Conservation (phyloP, 2,329 filamentous ascomycete species). For the Pseudocercospora pini-densiflorae region DNA sequence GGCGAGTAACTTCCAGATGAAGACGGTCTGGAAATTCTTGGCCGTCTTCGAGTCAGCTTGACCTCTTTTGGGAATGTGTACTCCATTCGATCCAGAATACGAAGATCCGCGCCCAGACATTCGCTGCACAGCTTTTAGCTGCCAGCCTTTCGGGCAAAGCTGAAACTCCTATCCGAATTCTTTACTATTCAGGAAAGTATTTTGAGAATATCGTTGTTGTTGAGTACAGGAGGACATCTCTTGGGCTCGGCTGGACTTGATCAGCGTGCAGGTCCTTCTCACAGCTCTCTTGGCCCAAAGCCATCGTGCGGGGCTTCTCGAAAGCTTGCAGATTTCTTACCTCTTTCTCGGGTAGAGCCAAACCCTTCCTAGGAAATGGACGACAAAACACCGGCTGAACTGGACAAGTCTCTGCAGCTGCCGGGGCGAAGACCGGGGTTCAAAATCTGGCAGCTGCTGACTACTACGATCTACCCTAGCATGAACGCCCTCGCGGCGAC, state of each 20-base stretch:
- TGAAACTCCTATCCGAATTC: not conserved
- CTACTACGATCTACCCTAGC: conserved; percentile 1
- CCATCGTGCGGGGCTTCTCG: not conserved
- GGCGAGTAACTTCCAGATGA: conserved; percentile 8
- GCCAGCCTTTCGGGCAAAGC: not conserved
- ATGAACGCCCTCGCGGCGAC: not conserved
- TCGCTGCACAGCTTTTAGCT: not conserved
- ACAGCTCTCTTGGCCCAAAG: conserved; percentile 1
- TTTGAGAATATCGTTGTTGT: not conserved
- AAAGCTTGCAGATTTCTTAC: not conserved
- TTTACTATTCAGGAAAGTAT: not conserved
- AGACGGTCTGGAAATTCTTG: not conserved
- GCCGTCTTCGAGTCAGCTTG: conserved; percentile 5
- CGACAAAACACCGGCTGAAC: conserved; percentile 8
- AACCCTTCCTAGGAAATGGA: not conserved
- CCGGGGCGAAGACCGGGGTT: not conserved
- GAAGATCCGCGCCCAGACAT: not conserved
- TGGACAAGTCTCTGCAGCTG: not conserved
- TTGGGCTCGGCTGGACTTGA: not conserved
- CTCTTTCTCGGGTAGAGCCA: not conserved
- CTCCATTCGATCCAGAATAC: not conserved
- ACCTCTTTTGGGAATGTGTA: conserved; percentile 3
- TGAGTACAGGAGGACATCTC: not conserved
- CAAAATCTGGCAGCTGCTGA: not conserved
- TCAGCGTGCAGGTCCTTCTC: not conserved